Base-by-base conservation (phyloP, 2,329 filamentous ascomycete species). In the Fusarium xylarioides region DNA sequence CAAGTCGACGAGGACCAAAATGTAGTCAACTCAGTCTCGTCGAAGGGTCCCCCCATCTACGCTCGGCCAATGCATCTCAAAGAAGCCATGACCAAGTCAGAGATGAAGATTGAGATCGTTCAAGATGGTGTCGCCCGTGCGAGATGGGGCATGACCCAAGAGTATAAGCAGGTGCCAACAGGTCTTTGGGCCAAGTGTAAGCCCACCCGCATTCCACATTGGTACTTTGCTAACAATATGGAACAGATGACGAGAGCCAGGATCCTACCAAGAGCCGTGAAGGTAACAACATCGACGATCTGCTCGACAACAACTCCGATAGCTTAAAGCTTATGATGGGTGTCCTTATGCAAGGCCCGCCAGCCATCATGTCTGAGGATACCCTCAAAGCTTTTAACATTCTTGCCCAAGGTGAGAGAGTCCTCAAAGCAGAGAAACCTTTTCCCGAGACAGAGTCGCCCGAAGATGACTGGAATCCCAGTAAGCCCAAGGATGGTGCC, bases 161-260 rank as follows among this genome's bases (percentile, higher is more conserved):
- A 32, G 26, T 42, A 30, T 1, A 55, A 32, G 9, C 26, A 28
- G 6, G 52, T 55, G 0, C 26, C 26, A 30, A 23, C 21, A 4
- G 26, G 37, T 30, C 37, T 32, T 11, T 42, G 35, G 37, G 37
- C 26, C 19, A 28, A 11, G 4, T 23, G 37, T 26, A 26, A 26
- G 26, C 26, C 26, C 4, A 26, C 26, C 26, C 26, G 26, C 26
- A 26, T 5, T 26, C 12, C 0, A 18, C 4, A 12, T 4, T 9
- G 4, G 5, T 2, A 3, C 0, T 49, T n/a, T 18, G 3, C n/a
- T 35, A 10, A 52, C 2, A 0, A 15, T 1, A 5, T 5, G n/a
- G 12, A 11, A 52, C 8, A 32, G 37, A 55, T 5, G 6, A 40
- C 42, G 26, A n/a, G 15, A 28, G 35, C 5, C 11, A 18, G 10